Evolutionary conservation across 2,329 filamentous ascomycete genomes (phyloP), one percentile per base, ranked within the genome.

Genomic region (Colletotrichum lindemuthianum): DNA sequence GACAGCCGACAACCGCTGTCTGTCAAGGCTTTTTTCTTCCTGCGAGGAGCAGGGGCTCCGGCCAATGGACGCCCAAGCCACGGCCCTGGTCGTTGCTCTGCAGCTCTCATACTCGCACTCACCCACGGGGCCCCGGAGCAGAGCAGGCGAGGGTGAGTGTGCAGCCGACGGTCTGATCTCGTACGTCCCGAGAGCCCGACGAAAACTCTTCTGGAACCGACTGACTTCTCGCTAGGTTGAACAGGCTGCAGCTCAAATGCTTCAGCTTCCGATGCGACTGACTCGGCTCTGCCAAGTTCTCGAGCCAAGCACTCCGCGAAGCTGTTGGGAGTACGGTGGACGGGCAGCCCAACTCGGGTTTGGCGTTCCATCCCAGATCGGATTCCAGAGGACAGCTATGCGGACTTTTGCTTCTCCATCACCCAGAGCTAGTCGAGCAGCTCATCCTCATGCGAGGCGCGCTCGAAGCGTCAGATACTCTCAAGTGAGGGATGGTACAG

Each of bases 41-140:
- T 16, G 2, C 47, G 9, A 13, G 39, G 33, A 45, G 12, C 12
- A 45, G 7, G 41, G 43, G 45, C 15, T 49, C 49, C 55, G 43
- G 41, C 60, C 49, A 59, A 59, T 50, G 37, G 48, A 15, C 16
- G 16, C 39, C 45, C 32, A 50, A 63, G 53, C 45, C 15, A 49
- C 24, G 34, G 48, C 60, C 48, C 39, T 36, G 48, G 53, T 33
- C 15, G 43, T 37, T 48, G 53, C 55, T n/a, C 43, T 50, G 36
- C 39, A 59, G 47, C 47, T 43, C 59, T 37, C 8, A 44, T 36
- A 47, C 33, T n/a, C 32, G 44, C 39, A 12, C 13, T 12, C 13
- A 40, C 33, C 58, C 43, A 50, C 36, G 59, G 56, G 48, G 56
- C 15, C 55, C 50, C 43, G 37, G 50, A 37, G 49, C 12, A 24